Evolutionary conservation across 2,329 filamentous ascomycete genomes (phyloP), one percentile per base, ranked within the genome.

Genomic region (Fusarium lyarnte): DNA sequence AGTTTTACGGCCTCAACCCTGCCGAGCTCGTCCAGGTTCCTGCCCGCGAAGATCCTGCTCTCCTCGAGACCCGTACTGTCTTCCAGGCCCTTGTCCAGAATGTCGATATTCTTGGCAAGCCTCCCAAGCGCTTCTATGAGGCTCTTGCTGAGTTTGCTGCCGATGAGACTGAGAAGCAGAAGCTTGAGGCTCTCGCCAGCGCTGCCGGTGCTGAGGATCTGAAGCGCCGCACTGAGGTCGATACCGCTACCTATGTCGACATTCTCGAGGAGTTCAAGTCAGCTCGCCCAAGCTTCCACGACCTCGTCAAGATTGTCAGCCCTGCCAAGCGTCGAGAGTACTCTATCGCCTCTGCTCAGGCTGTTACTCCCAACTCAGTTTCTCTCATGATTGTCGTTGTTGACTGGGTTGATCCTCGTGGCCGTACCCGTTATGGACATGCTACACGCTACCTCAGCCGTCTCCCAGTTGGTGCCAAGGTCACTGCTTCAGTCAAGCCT

Each of bases 111-210:
- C 97, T 98, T 78, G 96, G 96, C 78, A 94, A 95, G 79, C 96
- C 96, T 36, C 94, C 95, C 55, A 99, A 99, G 90, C 92, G 94
- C 72, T 99, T 99, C 88, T 99, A 98, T 86, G 96, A 99, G 84
- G 87, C 92, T 3, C 89, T 99, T 49, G 91, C 95, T 45, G 93
- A 95, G 72, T 97, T 94, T 76, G 94, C 96, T 35, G 88, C 88
- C 19, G 93, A 98, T 75, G 91, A 94, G 78, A 87, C 89, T 31
- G 94, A 99, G 85, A 93, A 92, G 88, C 91, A 90, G 79, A 90
- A 92, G 79, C 90, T 99, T 23, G 87, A 92, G 43, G 88, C 91
- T 25, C 88, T 99, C 7, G 93, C 91, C 71, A 90, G 93, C 60
- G 88, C 92, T 42, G 93, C 94, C 59, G 95, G 95, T 58, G 93